Base-by-base conservation (phyloP, 441 rosid species). In the Syzygium syzygioides region DNA sequence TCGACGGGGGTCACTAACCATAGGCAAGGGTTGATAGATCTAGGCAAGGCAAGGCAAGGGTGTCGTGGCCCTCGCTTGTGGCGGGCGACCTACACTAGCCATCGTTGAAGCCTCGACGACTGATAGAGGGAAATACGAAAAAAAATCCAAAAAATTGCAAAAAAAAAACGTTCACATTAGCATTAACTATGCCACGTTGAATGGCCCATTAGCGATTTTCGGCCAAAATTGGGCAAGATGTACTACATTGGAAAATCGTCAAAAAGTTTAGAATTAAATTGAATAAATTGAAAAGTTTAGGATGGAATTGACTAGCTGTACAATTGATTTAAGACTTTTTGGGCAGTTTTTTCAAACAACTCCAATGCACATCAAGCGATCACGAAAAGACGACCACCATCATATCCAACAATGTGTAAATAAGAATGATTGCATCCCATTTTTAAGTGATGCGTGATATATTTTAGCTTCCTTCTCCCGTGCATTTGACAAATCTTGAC, bases 1-100 rank as follows among this genome's bases (percentile, higher is more conserved):
- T 1, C 4, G 0, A 71, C 0, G 0, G 6, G 0, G 28, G 45
- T 10, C 20, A 0, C 2, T 11, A 0, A 18, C 48, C 48, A 68
- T 1, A 68, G 7, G 26, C 48, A 34, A 68, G 79, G 14, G 14
- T 4, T 1, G 7, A 1, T 10, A 37, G 10, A 20, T 20, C 17
- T 20, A 71, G 25, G 28, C 1, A 0, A 71, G 80, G 2, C 2
- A 6, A 71, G 80, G 2, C 2, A 6, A 71, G 50, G 80, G 28
- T 8, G 0, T 37, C 1, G 1, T 71, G 15, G 28, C 28, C 50
- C 80, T 71, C 1, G 1, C 80, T 71, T 71, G 50, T 71, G 28
- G 15, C 1, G 20, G 8, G 68, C 20, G 0, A 30, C 41, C 0
- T 64, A 0, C 11, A 28, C 0, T 64, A 30, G 76, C 76, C 76